Evolutionary conservation across 2,329 filamentous ascomycete genomes (phyloP).

Genomic region (Talaromyces marneffei): DNA sequence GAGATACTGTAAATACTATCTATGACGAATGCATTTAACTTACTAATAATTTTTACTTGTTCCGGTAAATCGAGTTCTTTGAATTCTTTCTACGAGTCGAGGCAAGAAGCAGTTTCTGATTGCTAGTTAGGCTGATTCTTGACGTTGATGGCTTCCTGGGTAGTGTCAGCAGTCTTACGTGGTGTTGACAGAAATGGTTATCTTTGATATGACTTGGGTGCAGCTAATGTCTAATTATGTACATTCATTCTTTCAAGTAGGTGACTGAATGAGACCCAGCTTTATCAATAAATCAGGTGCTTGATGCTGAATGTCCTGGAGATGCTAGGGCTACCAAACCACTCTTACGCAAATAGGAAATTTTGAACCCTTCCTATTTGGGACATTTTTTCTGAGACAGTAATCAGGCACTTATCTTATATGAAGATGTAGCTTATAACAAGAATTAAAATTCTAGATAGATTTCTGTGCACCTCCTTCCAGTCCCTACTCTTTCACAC

Average conservation of each 20-base stretch:
- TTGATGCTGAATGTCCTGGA: neutral
- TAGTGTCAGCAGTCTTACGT: neutral
- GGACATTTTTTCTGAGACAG: neutral
- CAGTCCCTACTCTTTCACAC: neutral
- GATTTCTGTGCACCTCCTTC: neutral
- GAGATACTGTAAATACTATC: conserved; percentile 1
- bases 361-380: conserved; percentile 5
- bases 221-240: neutral
- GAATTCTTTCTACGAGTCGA: neutral
- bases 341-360: conserved; percentile 12
- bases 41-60: neutral
- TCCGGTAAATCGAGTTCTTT: neutral
- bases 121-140: neutral
- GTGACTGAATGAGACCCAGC: neutral
- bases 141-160: neutral
- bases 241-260: neutral
- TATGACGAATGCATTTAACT: neutral
- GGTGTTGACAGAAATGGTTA: neutral
- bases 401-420: too few species aligned
- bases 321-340: neutral
- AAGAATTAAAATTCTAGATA: too few species aligned
- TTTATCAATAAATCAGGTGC: neutral
- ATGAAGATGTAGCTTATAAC: too few species aligned
- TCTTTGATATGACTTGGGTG: neutral
- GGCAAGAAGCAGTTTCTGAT: neutral